Conservation (phyloP, 257 asterid species). For the Sherardia arvensis region DNA sequence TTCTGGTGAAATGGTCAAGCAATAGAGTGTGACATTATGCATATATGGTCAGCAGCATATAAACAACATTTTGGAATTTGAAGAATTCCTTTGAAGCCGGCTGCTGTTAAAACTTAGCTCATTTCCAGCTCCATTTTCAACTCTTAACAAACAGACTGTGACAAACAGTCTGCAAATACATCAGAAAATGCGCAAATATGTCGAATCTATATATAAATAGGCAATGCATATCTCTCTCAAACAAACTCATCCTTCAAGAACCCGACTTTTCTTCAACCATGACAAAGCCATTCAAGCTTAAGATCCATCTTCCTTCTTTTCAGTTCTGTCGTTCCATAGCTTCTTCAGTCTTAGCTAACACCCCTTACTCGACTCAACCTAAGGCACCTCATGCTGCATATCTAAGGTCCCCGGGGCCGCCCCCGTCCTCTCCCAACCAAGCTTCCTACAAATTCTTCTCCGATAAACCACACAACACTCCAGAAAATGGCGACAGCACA, state of each 20-base stretch:
- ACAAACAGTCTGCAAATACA: not conserved
- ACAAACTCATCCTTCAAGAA: not conserved
- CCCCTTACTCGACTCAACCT: constrained; percentile 19
- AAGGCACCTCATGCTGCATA: constrained; percentile 26
- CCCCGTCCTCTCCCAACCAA: constrained; percentile 37
- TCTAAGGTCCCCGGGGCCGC: constrained; percentile 43
- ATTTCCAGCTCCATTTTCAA: not conserved
- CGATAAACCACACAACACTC: constrained; percentile 20
- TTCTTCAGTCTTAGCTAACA: constrained; percentile 17
- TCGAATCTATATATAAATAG: not conserved
- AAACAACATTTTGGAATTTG: not conserved
- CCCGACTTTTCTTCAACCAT: not conserved
- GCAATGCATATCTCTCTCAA: not conserved
- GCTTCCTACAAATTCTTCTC: constrained; percentile 7
- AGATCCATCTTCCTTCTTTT: constrained; percentile 20
- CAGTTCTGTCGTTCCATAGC: constrained; percentile 28
- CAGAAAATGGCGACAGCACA: constrained; percentile 8
- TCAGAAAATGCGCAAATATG: not conserved
- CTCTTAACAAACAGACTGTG: not conserved
- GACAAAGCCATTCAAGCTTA: constrained; percentile 27
- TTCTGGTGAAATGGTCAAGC: not conserved
- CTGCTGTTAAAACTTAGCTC: not conserved
- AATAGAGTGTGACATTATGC: not conserved
- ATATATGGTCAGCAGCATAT: constrained; percentile 4
- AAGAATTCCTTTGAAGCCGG: constrained; percentile 20